Evolutionary conservation across 805 yeast species (phyloP).

Genomic region (Lipomyces yamadae): DNA sequence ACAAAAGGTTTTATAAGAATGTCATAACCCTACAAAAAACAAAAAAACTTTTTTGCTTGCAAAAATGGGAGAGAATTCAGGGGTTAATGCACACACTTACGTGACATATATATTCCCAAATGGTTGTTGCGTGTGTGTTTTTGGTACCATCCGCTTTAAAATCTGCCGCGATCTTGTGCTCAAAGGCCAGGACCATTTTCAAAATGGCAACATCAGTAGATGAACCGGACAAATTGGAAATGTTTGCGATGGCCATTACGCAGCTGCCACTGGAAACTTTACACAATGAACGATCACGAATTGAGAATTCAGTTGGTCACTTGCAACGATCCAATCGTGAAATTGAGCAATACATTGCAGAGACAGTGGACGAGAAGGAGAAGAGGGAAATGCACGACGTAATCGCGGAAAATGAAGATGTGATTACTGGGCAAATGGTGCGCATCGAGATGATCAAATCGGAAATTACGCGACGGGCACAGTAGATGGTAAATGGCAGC

Average conservation of each 20-base stretch:
- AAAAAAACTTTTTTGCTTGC: too few relatives aligned
- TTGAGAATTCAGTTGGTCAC: slow-evolving; percentile 42
- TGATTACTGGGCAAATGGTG: slow-evolving; percentile 24
- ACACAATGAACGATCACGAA: slow-evolving; percentile 38
- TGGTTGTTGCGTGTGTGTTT: too few relatives aligned
- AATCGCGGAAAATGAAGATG: slow-evolving; percentile 33
- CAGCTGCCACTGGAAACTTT: slow-evolving; percentile 32
- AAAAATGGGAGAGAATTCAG: too few relatives aligned
- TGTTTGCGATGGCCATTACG: slow-evolving; percentile 26
- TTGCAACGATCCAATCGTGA: slow-evolving; percentile 42
- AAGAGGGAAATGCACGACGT: slow-evolving; percentile 25
- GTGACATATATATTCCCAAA: too few relatives aligned
- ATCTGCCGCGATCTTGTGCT: neutral
- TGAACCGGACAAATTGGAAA: slow-evolving; percentile 9
- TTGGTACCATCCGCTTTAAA: too few relatives aligned
- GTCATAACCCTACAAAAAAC: too few relatives aligned
- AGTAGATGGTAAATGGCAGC: neutral
- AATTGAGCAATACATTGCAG: slow-evolving; percentile 35
- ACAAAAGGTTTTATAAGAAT: too few relatives aligned
- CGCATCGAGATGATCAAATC: slow-evolving; percentile 16
- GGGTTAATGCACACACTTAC: too few relatives aligned
- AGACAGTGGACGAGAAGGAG: slow-evolving; percentile 32
- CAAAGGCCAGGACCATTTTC: neutral
- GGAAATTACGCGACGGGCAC: slow-evolving; percentile 12
- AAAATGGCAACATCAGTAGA: neutral